A percentile compares a stretch with the other conserved stretches of the same genome.
Conservation (phyloP, 2,329 filamentous ascomycete species). For the Drechmeria coniospora region DNA sequence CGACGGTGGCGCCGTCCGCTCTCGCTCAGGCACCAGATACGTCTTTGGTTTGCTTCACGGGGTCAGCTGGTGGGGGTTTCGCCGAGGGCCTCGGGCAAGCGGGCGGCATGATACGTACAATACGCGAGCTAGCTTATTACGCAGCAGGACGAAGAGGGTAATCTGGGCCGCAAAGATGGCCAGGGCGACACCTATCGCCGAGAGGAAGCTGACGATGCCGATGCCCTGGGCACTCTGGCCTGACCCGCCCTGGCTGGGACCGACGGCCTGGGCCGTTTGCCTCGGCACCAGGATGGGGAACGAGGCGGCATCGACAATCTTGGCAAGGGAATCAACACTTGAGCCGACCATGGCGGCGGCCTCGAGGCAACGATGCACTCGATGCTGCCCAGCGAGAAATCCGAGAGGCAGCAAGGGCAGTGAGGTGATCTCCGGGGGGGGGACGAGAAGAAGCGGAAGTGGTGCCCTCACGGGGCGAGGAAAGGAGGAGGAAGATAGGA, state of each 20-base stretch:
- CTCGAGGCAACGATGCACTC: too few relatives aligned
- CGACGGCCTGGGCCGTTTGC: too few relatives aligned
- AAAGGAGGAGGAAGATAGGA: not conserved
- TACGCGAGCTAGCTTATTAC: conserved; percentile 66
- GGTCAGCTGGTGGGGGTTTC: not conserved
- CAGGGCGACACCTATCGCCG: conserved; percentile 47
- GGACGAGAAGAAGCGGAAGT: too few relatives aligned
- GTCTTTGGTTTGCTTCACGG: conserved; percentile 57
- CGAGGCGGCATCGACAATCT: too few relatives aligned
- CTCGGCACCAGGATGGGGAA: too few relatives aligned
- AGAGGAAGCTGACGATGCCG: conserved; percentile 35
- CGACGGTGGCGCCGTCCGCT: conserved; percentile 65
- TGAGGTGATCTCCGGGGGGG: too few relatives aligned
- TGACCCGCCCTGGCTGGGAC: too few relatives aligned
- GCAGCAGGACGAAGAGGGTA: conserved; percentile 57
- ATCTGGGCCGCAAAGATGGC: conserved; percentile 49
- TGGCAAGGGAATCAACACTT: too few relatives aligned
- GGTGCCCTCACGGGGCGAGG: not conserved
- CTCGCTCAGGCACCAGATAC: conserved; percentile 71
- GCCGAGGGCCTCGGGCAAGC: not conserved
- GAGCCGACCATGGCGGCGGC: too few relatives aligned
- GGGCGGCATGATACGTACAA: conserved; percentile 42
- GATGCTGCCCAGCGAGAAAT: too few relatives aligned
- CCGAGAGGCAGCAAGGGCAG: too few relatives aligned
- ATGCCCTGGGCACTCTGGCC: conserved; percentile 30